Conservation (phyloP, 164 flowering plant species). For the Kalanchoe fedtschenkoi region DNA sequence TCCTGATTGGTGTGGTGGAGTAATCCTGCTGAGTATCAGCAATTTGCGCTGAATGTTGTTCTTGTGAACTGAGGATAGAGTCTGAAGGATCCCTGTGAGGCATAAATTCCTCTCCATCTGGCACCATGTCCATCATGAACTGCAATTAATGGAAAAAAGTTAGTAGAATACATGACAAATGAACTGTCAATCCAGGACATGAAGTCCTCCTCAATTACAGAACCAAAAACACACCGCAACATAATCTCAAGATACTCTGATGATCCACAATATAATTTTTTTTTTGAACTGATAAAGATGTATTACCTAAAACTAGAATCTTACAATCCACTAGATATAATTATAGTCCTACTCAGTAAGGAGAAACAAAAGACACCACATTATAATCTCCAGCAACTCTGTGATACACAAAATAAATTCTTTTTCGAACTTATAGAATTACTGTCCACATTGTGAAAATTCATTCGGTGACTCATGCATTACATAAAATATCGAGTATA, state of each 20-base stretch:
- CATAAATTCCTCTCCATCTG: conserved; percentile 36
- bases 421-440: too few relatives aligned
- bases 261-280: too few relatives aligned
- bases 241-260: too few relatives aligned
- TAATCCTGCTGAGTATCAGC: conserved; percentile 12
- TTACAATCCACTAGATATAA: too few relatives aligned
- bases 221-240: neutral
- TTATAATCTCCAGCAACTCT: too few relatives aligned
- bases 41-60: conserved; percentile 13
- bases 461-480: neutral
- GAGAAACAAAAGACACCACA: neutral
- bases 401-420: too few relatives aligned
- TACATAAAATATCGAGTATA: neutral
- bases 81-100: conserved; percentile 23
- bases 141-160: neutral
- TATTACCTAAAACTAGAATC: too few relatives aligned
- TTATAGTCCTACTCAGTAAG: too few relatives aligned
- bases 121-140: neutral
- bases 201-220: neutral
- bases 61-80: conserved; percentile 6
- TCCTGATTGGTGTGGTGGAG: too few relatives aligned
- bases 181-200: neutral
- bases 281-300: too few relatives aligned
- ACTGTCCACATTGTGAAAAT: too few relatives aligned
- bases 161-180: neutral